These are phyloP conservation scores for Pichia exigua DNA, from an alignment of 805 yeast species.

Conservation along the genomic window DNA sequence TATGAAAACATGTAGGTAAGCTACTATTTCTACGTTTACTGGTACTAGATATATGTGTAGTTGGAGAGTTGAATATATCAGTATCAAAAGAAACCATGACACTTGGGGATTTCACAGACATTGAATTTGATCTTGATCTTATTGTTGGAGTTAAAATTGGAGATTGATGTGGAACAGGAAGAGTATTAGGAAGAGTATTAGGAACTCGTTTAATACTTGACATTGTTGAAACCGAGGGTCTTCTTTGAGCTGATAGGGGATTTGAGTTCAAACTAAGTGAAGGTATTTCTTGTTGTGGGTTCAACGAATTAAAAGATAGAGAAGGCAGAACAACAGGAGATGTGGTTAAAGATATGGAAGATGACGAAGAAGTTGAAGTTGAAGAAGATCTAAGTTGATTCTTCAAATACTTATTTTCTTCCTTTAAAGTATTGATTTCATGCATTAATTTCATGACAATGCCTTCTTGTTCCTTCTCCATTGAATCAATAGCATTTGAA, in stretches of 20 bases:
- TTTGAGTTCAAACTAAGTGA: background rate
- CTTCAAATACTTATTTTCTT: slow-evolving; percentile 41
- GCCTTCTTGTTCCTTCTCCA: slow-evolving; percentile 74
- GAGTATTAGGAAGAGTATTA: background rate
- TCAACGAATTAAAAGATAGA: background rate
- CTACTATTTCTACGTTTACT: background rate
- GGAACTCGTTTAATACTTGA: background rate
- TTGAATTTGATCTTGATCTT: background rate
- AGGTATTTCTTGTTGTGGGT: background rate
- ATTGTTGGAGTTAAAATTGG: background rate
- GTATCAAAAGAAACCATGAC: background rate
- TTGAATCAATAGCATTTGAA: slow-evolving; percentile 41
- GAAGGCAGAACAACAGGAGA: background rate
- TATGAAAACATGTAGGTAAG: background rate
- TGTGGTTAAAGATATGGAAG: slow-evolving; percentile 9
- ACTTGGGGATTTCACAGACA: background rate
- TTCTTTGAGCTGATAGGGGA: background rate
- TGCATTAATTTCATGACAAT: slow-evolving; percentile 59
- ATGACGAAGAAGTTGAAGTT: slow-evolving; percentile 12
- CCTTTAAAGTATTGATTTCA: slow-evolving; percentile 47
- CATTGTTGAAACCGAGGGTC: background rate
- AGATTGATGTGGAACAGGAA: background rate
- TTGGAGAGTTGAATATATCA: background rate
- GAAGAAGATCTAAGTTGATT: slow-evolving; percentile 10
- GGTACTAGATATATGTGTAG: background rate